phyloP scores from a whole-genome alignment of 441 rosid species.

The Populus hybrid region DNA sequence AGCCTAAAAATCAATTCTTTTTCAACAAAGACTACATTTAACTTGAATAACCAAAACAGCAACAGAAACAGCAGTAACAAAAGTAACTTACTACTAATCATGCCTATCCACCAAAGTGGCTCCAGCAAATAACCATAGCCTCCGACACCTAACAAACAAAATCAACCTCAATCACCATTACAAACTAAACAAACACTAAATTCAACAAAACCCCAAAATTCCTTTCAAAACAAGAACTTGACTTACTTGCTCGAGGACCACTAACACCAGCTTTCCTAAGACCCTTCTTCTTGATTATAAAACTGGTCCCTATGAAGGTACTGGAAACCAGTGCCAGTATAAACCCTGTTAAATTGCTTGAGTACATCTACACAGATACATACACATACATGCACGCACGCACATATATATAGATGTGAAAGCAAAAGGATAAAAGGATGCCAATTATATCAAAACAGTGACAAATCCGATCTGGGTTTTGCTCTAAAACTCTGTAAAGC shows the following conservation, averaged over 20 bases:
- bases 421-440: neutral
- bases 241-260: slow-evolving; percentile 51
- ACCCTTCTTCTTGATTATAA: slow-evolving; percentile 67
- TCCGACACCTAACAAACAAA: slow-evolving; percentile 46
- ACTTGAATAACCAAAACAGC: neutral
- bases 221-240: neutral
- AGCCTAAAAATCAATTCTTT: too few relatives aligned
- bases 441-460: neutral
- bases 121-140: slow-evolving; percentile 65
- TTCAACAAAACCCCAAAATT: neutral
- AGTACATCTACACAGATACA: slow-evolving; percentile 27
- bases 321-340: slow-evolving; percentile 57
- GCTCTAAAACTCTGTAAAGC: neutral
- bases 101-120: slow-evolving; percentile 82
- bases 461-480: neutral
- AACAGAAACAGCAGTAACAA: neutral
- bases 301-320: slow-evolving; percentile 66
- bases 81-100: slow-evolving; percentile 59
- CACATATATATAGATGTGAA: neutral
- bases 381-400: neutral
- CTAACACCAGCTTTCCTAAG: slow-evolving; percentile 40
- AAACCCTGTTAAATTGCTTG: slow-evolving; percentile 56
- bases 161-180: neutral
- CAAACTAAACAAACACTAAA: neutral
- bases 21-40: neutral